A percentile compares a stretch with the other conserved stretches of the same genome.
Conservation (phyloP, 306 rosid species). For the Begonia fuchsioides region DNA sequence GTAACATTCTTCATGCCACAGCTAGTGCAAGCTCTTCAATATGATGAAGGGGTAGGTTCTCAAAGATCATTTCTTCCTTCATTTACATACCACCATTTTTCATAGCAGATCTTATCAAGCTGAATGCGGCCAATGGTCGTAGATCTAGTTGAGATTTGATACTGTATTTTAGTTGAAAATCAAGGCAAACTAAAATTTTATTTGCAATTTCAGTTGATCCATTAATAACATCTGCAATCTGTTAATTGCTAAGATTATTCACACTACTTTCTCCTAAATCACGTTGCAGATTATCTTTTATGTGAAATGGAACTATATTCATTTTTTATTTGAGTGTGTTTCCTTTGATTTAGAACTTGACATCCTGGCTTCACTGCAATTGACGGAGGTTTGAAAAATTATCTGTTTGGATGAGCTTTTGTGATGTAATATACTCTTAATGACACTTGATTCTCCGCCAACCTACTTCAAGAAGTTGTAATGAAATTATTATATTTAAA, state of each 20-base stretch:
- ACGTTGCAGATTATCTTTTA: no score
- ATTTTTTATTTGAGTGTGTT: not conserved
- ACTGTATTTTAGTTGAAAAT: no score
- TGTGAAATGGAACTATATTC: no score
- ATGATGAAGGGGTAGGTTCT: constrained; percentile 77
- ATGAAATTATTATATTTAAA: not conserved
- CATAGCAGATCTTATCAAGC: not conserved
- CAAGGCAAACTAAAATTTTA: no score
- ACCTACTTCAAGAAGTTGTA: no score
- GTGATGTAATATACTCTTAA: not conserved
- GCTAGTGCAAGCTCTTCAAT: constrained; percentile 87
- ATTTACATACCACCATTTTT: no score
- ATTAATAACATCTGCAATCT: no score
- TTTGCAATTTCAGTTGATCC: no score
- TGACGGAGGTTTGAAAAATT: not conserved
- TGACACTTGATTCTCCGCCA: not conserved
- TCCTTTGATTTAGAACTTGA: not conserved
- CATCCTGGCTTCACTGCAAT: not conserved
- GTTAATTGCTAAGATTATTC: no score
- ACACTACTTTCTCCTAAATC: no score
- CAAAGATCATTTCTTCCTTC: not conserved
- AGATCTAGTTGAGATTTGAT: not conserved
- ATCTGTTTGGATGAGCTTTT: not conserved
- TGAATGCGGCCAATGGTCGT: not conserved
- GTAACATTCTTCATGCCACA: constrained; percentile 98